Evolutionary conservation across 768 basidiomycete species (phyloP).

Genomic region (Lactarius evosmus): DNA sequence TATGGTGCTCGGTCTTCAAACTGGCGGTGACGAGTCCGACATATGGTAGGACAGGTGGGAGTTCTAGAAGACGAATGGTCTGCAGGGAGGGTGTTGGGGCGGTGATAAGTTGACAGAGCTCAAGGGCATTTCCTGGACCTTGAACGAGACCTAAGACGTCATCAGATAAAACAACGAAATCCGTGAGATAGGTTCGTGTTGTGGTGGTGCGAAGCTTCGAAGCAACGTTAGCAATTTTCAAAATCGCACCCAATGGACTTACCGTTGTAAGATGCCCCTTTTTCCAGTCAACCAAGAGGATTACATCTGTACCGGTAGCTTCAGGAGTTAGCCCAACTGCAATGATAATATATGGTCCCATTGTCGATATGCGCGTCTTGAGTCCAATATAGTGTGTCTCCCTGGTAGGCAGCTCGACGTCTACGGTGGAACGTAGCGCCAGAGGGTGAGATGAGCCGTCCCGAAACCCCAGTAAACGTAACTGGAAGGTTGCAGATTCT

Average conservation of each 20-base stretch:
- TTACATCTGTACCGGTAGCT: not conserved
- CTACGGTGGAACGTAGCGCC: not conserved
- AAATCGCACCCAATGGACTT: not conserved
- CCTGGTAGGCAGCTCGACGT: constrained; percentile 4
- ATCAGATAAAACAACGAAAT: constrained; percentile 8
- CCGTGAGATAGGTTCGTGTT: constrained; percentile 6
- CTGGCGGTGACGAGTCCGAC: not conserved
- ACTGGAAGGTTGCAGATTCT: constrained; percentile 13
- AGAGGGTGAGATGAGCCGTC: constrained; percentile 6
- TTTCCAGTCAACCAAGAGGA: constrained; percentile 12
- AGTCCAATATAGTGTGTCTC: constrained; percentile 3
- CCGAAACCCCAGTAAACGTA: constrained; percentile 4
- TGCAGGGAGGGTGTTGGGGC: not conserved
- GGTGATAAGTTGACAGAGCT: not conserved
- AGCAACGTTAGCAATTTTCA: not conserved
- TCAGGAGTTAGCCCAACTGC: constrained; percentile 1
- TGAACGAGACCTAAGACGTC: constrained; percentile 9
- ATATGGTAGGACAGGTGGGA: constrained; percentile 1
- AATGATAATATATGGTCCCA: constrained; percentile 2
- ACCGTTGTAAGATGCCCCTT: not conserved
- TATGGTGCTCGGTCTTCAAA: constrained; percentile 1
- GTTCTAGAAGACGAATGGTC: constrained; percentile 2
- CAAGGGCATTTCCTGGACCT: constrained; percentile 6
- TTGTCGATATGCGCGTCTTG: not conserved
- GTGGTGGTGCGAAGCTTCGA: not conserved